Conservation (phyloP, 805 yeast genomes). For the Lachancea thermotolerans region DNA sequence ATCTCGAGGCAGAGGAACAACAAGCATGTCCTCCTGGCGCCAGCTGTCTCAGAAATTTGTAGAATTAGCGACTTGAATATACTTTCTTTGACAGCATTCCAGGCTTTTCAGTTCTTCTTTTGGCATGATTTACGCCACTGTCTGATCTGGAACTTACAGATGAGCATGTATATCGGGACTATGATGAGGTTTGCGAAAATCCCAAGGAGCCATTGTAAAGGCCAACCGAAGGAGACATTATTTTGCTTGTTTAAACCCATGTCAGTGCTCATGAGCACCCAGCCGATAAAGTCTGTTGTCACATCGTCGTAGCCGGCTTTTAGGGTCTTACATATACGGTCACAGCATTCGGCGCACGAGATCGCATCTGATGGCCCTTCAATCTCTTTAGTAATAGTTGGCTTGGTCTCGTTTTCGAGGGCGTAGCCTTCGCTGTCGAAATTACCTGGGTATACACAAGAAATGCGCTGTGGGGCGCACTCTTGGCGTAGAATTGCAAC, state of each 20-base stretch:
- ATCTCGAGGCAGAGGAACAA: too few relatives aligned
- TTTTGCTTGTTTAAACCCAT: constrained; percentile 59
- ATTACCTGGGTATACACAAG: constrained; percentile 82
- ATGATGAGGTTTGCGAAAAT: constrained; percentile 42
- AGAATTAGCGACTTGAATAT: too few relatives aligned
- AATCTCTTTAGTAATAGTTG: constrained; percentile 68
- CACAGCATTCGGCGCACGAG: constrained; percentile 58
- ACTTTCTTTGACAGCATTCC: too few relatives aligned
- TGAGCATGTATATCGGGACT: constrained; percentile 52
- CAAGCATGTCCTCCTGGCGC: too few relatives aligned
- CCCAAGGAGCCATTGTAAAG: constrained; percentile 44
- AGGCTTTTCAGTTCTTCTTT: not conserved
- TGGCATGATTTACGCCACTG: constrained; percentile 38
- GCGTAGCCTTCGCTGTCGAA: constrained; percentile 82
- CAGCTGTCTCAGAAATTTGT: too few relatives aligned
- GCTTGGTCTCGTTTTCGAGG: constrained; percentile 79
- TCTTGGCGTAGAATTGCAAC: constrained; percentile 81
- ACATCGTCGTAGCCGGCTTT: constrained; percentile 63
- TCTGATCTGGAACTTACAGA: constrained; percentile 46
- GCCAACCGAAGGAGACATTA: constrained; percentile 42
- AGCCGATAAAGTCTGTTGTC: constrained; percentile 79
- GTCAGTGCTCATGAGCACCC: constrained; percentile 62
- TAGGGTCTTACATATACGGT: constrained; percentile 48
- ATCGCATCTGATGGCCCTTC: constrained; percentile 82
- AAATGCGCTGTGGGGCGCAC: constrained; percentile 61